A percentile compares a stretch with the other conserved stretches of the same genome.
Evolutionary conservation across 805 yeast genomes (phyloP).

Genomic region (Metschnikowia peoriensis): DNA sequence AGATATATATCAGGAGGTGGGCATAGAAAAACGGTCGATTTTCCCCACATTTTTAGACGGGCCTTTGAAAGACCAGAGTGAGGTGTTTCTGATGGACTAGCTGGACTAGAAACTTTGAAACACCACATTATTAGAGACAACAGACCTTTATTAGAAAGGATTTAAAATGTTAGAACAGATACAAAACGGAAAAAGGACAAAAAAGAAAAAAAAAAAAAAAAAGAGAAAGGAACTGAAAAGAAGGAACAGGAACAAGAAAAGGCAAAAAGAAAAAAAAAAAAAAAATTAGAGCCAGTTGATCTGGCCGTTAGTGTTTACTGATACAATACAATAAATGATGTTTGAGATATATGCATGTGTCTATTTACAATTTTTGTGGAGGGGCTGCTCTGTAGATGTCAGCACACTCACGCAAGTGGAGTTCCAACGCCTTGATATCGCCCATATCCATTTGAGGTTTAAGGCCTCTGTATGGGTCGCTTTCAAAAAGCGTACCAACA

Average conservation of each 20-base stretch:
- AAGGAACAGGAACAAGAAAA: not conserved
- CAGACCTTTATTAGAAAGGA: not conserved
- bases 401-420: conserved; percentile 32
- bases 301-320: not conserved
- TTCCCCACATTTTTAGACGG: conserved; percentile 1
- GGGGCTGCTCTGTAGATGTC: conserved; percentile 42
- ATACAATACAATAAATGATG: conserved; percentile 1
- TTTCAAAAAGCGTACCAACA: conserved; percentile 41
- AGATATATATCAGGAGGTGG: conserved; percentile 1
- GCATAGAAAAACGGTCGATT: not conserved
- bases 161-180: not conserved
- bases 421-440: conserved; percentile 16
- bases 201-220: not conserved
- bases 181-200: not conserved
- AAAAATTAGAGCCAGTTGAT: not conserved
- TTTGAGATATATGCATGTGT: not conserved
- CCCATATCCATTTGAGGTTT: conserved; percentile 33
- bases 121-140: not conserved
- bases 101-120: not conserved
- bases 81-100: conserved; percentile 7
- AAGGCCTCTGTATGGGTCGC: conserved; percentile 36
- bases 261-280: not conserved
- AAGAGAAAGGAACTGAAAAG: not conserved
- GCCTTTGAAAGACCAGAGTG: not conserved
- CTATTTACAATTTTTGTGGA: conserved; percentile 21